Conservation (phyloP, 768 basidiomycete genomes). For the Mycena leptocephala region DNA sequence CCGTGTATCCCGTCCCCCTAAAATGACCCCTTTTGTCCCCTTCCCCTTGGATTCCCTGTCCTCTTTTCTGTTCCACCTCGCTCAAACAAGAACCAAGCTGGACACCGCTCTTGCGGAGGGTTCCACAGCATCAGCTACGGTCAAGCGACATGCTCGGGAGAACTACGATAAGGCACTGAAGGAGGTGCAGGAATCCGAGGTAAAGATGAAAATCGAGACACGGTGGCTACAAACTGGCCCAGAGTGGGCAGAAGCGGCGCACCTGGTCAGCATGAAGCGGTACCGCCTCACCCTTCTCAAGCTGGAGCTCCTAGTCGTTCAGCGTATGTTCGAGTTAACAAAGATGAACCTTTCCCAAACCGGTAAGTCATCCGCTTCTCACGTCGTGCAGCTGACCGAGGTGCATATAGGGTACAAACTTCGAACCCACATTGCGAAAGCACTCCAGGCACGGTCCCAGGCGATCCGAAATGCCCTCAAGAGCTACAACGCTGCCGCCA, state of each 20-base stretch:
- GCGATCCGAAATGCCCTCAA: not conserved
- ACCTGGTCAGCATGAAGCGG: not conserved
- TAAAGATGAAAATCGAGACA: not conserved
- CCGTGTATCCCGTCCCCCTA: no score
- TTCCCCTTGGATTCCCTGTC: no score
- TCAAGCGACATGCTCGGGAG: not conserved
- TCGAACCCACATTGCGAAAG: conserved; percentile 7
- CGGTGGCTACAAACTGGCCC: not conserved
- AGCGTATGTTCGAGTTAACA: not conserved
- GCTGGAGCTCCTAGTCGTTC: not conserved
- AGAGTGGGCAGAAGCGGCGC: not conserved
- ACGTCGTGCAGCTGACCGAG: not conserved
- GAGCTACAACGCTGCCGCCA: not conserved
- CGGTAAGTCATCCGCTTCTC: not conserved
- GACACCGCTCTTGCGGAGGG: no score
- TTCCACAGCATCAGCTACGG: not conserved
- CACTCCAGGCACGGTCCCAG: conserved; percentile 16
- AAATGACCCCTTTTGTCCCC: no score
- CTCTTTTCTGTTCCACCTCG: no score
- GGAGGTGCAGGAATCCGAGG: not conserved
- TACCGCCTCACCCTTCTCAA: not conserved
- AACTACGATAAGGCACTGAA: not conserved
- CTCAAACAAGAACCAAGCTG: no score
- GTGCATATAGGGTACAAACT: not conserved
- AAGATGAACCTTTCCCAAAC: not conserved